phyloP scores from a whole-genome alignment of 352 stramenopile genomes.

The Peronospora farinosa region DNA sequence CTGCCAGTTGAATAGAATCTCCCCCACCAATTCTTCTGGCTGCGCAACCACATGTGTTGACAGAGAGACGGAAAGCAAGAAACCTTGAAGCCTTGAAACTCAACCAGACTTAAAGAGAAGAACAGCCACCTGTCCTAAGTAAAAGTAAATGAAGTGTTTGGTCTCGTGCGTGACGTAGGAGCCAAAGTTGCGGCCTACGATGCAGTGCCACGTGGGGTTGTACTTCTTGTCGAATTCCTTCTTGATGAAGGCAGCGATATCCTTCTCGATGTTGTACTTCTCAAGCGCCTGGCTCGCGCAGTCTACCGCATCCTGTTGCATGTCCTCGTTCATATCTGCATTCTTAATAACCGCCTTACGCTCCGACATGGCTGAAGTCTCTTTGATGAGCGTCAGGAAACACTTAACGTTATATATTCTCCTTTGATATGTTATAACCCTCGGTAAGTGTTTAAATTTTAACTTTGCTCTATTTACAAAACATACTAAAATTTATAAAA shows the following conservation, averaged over 20 bases:
- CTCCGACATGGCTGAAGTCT: constrained; percentile 69
- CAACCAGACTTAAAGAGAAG: constrained; percentile 89
- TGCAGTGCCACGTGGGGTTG: constrained; percentile 91
- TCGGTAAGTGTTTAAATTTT: too few species aligned
- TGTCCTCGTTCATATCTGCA: constrained; percentile 98
- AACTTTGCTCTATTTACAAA: too few species aligned
- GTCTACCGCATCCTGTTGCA: constrained; percentile 99
- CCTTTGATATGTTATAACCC: too few species aligned
- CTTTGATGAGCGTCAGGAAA: background rate
- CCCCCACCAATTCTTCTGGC: constrained; percentile 14
- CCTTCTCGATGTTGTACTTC: constrained; percentile 99
- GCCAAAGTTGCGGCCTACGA: constrained; percentile 92
- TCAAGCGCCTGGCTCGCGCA: constrained; percentile 96
- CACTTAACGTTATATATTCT: too few species aligned
- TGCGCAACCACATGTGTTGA: constrained; percentile 3
- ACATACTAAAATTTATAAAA: too few species aligned
- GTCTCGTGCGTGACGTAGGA: constrained; percentile 92
- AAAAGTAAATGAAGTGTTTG: constrained; percentile 95
- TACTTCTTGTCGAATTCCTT: constrained; percentile 92
- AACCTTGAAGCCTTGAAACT: constrained; percentile 4
- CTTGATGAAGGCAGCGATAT: constrained; percentile 91
- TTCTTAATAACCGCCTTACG: constrained; percentile 99
- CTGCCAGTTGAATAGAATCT: constrained; percentile 28
- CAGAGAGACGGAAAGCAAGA: constrained; percentile 24
- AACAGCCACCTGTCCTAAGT: constrained; percentile 90